Conservation (phyloP, 306 rosid species). For the Spatholobus suberectus region DNA sequence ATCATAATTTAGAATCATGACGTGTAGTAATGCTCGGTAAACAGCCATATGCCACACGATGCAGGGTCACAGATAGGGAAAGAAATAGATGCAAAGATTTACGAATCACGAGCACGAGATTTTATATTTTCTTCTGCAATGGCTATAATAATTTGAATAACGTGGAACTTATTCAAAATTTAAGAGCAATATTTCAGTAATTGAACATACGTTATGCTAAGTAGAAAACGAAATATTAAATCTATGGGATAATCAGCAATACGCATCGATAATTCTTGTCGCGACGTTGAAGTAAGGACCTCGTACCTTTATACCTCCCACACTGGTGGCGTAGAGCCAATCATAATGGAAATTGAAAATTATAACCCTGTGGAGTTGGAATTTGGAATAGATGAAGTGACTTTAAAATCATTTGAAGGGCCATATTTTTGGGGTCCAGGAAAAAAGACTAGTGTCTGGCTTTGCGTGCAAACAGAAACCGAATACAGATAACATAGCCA, state of each 20-base stretch:
- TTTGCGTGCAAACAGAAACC: background rate
- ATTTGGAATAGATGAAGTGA: slow-evolving; percentile 15
- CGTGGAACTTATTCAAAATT: background rate
- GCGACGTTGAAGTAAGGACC: background rate
- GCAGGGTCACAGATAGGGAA: background rate
- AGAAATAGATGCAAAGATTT: background rate
- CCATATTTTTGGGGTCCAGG: slow-evolving; percentile 11
- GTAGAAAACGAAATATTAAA: background rate
- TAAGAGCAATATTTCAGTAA: background rate
- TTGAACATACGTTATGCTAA: background rate
- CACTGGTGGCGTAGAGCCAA: background rate
- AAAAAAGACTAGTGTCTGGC: background rate
- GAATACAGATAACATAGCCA: slow-evolving; percentile 17
- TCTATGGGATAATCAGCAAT: background rate
- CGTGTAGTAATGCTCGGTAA: background rate
- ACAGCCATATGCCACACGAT: background rate
- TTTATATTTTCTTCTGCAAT: background rate
- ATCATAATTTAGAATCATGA: no score
- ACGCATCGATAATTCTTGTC: background rate
- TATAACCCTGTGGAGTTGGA: background rate
- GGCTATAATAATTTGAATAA: background rate
- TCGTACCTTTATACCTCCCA: background rate
- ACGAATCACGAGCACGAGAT: background rate
- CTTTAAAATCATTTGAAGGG: slow-evolving; percentile 33
- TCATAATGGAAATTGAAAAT: background rate